These are phyloP conservation scores for Lithospermum erythrorhizon DNA, from an alignment of 257 asterid genomes.

Conservation along the genomic window DNA sequence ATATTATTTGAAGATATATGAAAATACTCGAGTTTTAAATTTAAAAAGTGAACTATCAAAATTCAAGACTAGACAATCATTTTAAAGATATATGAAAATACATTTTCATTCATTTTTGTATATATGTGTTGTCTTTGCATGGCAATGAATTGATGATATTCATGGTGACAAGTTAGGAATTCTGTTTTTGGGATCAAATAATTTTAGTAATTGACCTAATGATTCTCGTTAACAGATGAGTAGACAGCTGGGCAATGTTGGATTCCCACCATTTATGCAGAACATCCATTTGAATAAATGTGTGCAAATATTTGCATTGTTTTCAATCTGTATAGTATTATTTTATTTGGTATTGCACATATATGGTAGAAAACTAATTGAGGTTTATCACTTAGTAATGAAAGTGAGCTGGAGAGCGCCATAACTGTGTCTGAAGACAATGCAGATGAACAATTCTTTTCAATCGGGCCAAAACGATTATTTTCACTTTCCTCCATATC, in stretches of 20 bases:
- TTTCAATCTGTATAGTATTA: too few species aligned
- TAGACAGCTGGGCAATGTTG: too few species aligned
- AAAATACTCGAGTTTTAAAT: too few species aligned
- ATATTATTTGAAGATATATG: too few species aligned
- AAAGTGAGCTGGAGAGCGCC: neutral
- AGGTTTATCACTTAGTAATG: neutral
- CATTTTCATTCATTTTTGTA: too few species aligned
- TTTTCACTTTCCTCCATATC: neutral
- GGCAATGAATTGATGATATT: neutral
- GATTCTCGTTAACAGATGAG: too few species aligned
- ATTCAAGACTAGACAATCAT: too few species aligned
- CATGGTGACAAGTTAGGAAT: neutral
- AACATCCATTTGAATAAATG: neutral
- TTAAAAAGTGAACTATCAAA: too few species aligned
- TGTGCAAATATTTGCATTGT: neutral
- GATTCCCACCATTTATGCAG: too few species aligned
- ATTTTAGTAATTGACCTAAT: neutral
- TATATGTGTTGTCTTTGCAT: too few species aligned
- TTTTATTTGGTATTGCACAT: too few species aligned
- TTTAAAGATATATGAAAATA: too few species aligned
- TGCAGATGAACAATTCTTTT: neutral
- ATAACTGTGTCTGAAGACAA: neutral
- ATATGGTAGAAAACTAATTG: neutral
- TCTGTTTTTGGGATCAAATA: neutral
- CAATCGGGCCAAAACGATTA: neutral